A percentile compares a stretch with the other conserved stretches of the same genome.
phyloP scores from a whole-genome alignment of 1,284 basidiomycete species.

The Apiotrichum brassicae region DNA sequence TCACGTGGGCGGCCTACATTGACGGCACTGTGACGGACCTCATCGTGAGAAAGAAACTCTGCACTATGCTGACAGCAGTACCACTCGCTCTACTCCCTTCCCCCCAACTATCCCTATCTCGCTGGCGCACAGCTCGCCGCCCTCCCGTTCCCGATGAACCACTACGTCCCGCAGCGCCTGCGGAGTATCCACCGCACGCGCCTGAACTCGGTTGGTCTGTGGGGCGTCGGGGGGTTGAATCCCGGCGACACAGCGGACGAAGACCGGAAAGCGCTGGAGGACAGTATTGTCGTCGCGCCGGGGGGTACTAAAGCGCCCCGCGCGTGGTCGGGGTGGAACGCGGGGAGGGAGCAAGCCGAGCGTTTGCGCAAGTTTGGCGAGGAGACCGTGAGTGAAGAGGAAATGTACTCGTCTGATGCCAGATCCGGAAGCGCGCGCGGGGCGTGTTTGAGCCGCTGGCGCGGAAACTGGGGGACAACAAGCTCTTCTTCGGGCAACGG shows the following conservation, averaged over 20 bases:
- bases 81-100: conserved; percentile 41
- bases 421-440: conserved; percentile 15
- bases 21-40: conserved; percentile 39
- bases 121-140: conserved; percentile 27
- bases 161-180: conserved; percentile 40
- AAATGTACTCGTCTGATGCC: neutral
- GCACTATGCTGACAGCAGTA: conserved; percentile 32
- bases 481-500: conserved; percentile 31
- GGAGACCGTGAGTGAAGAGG: conserved; percentile 26
- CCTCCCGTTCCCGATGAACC: conserved; percentile 32
- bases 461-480: conserved; percentile 21
- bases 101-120: conserved; percentile 34
- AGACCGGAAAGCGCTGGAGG: conserved; percentile 27
- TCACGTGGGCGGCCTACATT: conserved; percentile 38
- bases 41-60: conserved; percentile 38
- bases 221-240: conserved; percentile 33
- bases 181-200: conserved; percentile 29
- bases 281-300: conserved; percentile 30
- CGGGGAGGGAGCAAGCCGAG: conserved; percentile 29
- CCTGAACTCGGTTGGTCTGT: conserved; percentile 35
- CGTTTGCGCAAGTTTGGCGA: conserved; percentile 34
- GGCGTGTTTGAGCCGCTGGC: conserved; percentile 30
- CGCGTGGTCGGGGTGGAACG: conserved; percentile 33
- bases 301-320: conserved; percentile 34
- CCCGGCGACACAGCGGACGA: conserved; percentile 27